These are phyloP conservation scores for Teratosphaeria destructans DNA, from an alignment of 2,329 filamentous ascomycete species.

Conservation along the genomic window DNA sequence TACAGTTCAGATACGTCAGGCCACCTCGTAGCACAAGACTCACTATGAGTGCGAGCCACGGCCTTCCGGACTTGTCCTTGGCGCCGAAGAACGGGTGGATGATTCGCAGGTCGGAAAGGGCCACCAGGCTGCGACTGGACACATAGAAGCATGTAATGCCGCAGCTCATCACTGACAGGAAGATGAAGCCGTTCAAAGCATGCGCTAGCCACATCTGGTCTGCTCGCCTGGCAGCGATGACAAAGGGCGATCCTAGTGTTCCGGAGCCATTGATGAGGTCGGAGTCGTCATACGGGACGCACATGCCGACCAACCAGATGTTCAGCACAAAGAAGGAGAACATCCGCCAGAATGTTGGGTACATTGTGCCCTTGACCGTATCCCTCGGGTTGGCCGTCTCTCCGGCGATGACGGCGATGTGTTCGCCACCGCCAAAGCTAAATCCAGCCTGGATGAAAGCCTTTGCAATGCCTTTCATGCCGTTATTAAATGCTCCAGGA, in stretches of 20 bases:
- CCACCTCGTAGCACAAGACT: slow-evolving; percentile 24
- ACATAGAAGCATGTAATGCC: slow-evolving; percentile 27
- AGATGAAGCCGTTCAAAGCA: slow-evolving; percentile 26
- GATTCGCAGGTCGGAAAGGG: slow-evolving; percentile 21
- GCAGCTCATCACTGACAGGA: slow-evolving; percentile 26
- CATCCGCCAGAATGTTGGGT: slow-evolving; percentile 27
- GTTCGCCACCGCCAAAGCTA: slow-evolving; percentile 16
- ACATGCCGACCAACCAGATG: slow-evolving; percentile 29
- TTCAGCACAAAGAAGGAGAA: slow-evolving; percentile 25
- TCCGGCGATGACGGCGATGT: slow-evolving; percentile 26
- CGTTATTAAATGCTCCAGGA: slow-evolving; percentile 11
- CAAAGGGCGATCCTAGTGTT: slow-evolving; percentile 24
- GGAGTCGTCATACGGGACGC: slow-evolving; percentile 22
- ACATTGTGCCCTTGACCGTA: slow-evolving; percentile 23
- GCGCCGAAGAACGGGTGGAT: slow-evolving; percentile 15
- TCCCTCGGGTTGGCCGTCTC: slow-evolving; percentile 22
- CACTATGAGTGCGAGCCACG: slow-evolving; percentile 21
- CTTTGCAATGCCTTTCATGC: slow-evolving; percentile 27
- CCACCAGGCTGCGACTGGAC: slow-evolving; percentile 25
- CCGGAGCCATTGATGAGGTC: slow-evolving; percentile 21
- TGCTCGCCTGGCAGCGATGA: slow-evolving; percentile 21
- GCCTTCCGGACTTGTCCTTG: slow-evolving; percentile 20
- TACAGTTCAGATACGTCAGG: slow-evolving; percentile 25
- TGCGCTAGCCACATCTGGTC: slow-evolving; percentile 24
- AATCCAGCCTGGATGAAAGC: slow-evolving; percentile 27